phyloP scores from a whole-genome alignment of 2,329 filamentous ascomycete species.

The Penicillium sp. region DNA sequence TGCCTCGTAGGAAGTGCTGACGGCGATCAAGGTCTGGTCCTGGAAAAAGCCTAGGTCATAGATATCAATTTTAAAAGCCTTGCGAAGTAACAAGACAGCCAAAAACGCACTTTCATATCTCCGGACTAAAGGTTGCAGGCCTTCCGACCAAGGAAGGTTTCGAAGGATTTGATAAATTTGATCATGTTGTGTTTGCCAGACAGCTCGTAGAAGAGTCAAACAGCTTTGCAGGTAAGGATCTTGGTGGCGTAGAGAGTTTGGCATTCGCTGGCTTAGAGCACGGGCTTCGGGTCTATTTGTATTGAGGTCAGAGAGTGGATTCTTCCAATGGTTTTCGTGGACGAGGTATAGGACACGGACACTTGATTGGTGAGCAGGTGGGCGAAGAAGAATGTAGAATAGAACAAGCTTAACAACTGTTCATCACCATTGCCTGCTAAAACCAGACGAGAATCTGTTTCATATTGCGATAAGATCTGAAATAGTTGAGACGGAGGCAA shows the following conservation, averaged over 20 bases:
- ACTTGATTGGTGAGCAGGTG: conserved; percentile 42
- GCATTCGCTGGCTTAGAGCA: conserved; percentile 39
- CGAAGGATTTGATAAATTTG: conserved; percentile 38
- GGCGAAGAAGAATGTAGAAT: conserved; percentile 40
- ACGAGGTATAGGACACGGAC: conserved; percentile 26
- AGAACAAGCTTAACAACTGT: conserved; percentile 38
- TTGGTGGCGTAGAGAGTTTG: conserved; percentile 27
- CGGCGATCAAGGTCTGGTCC: conserved; percentile 38
- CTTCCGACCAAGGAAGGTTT: conserved; percentile 35
- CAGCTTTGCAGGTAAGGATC: conserved; percentile 38
- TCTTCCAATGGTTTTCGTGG: background rate
- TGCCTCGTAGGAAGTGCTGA: conserved; percentile 42
- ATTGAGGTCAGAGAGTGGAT: background rate
- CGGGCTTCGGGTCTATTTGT: conserved; percentile 40
- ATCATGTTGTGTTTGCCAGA: conserved; percentile 39
- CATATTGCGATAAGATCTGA: conserved; percentile 36
- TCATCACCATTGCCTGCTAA: conserved; percentile 25
- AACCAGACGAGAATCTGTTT: conserved; percentile 35
- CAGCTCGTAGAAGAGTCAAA: conserved; percentile 36
- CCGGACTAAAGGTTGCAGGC: conserved; percentile 31
- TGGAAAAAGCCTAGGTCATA: conserved; percentile 35
- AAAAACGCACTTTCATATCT: conserved; percentile 35
- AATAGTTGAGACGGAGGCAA: conserved; percentile 36
- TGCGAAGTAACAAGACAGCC: background rate
- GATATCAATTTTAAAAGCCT: background rate